Evolutionary conservation across 108 stramenopile genomes (phyloP), one percentile per base, ranked within the genome.

Genomic region (Pseudonitzschia multistriata): DNA sequence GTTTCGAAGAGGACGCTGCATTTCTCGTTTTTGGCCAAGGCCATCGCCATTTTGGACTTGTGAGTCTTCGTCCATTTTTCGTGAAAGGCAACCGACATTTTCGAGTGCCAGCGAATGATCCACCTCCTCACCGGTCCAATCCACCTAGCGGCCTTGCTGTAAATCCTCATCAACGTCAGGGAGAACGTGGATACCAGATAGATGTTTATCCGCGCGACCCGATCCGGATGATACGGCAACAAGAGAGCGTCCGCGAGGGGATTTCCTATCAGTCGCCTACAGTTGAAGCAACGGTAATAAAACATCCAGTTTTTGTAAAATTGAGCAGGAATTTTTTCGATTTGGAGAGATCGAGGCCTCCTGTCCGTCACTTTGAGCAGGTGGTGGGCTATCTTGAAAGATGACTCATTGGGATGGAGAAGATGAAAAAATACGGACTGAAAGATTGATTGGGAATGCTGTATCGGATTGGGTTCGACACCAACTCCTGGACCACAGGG

Each of bases 251-350:
- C 86, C 17, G 90, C 86, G 17, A 93, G 55, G 19, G 84, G 71
- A 62, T 90, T 75, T 5, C 92, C 89, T 19, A 93, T 72, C 35
- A 90, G 70, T 35, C 71, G 62, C n/a, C 92, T 78, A 71, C 89
- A 93, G 19, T 83, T 68, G 39, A 81, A 67, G 35, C 78, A 72
- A 35, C 92, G 72, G 63, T 83, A 88, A 49, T 84, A 82, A 66
- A 82, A 87, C 74, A 78, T 73, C 22, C 71, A 39, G 42, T 80
- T 70, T 15, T 59, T 49, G 72, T 68, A 71, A 57, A 66, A 67
- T 4, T 72, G 52, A 14, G 76, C 56, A 2, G 49, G 63, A 17
- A 59, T 35, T 37, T 67, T 48, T 17, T 70, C 40, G 28, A 28
- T 22, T 5, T 36, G 49, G 37, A 37, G 22, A 6, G 71, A 29